Base-by-base conservation (phyloP, 2,329 filamentous ascomycete genomes). In the Amphichorda felina region DNA sequence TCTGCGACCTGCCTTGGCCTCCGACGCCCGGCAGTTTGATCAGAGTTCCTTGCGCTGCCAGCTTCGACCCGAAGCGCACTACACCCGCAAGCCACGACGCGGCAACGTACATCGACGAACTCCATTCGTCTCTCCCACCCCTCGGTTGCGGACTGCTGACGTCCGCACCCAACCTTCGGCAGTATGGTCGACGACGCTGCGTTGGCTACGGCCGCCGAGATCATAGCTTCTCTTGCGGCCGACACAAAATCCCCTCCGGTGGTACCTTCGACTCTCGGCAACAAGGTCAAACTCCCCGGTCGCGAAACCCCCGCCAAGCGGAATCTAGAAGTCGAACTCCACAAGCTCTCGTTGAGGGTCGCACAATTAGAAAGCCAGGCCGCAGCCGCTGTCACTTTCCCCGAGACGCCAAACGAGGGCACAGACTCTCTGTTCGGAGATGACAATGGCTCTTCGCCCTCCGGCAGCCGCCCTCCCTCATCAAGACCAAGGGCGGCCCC, bases 301-400 rank as follows among this genome's bases (percentile, higher is more conserved):
- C 70, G 75, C 39, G 72, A 86, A 40, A 81, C 74, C 30, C 60
- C 75, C 25, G 81, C 81, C 45, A 96, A 96, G 63, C 69, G 73
- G 45, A 71, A 71, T 22, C 74, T 96, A 41, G 87, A 96, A 61
- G 69, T 71, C 40, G 89, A 96, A 61, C 72, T 98, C 39, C 74
- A 80, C 34, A 80, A 83, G 38, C 72, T 96, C 43, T 74, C 80
- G 40, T 64, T 78, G 41, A 72, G 91, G 45, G 76, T 96, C 46
- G 82, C 87, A 44, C 76, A 79, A 44, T 75, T 96, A 47, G 88
- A 96, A 65, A 75, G 76, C 47, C 81, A 81, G 60, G 81, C 83
- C 44, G 74, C 72, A 50, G 64, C 71, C 39, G 57, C 70, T 39
- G 68, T 70, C 44, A 63, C 70, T 38, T 72, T 88, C 48, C 86